A percentile compares a stretch with the other conserved stretches of the same genome.
These are phyloP conservation scores for Zasmidium citrigriseum DNA, from an alignment of 2,329 filamentous ascomycete genomes.

Conservation along the genomic window DNA sequence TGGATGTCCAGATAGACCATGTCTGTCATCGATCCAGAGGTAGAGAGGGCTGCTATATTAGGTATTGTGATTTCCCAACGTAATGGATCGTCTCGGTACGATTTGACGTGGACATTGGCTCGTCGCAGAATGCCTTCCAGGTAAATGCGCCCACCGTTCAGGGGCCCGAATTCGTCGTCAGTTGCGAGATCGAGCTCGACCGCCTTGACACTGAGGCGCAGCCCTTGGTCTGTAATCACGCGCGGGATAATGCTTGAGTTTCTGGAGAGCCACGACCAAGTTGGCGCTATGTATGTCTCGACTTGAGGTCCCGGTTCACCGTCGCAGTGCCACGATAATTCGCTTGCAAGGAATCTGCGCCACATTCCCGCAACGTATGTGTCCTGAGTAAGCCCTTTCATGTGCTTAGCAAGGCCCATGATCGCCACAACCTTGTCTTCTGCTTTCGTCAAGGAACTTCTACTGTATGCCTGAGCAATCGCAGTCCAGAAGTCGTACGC, in stretches of 20 bases:
- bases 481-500: not conserved
- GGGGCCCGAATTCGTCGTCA: not conserved
- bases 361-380: constrained; percentile 9
- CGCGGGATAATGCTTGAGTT: not conserved
- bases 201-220: not conserved
- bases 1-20: not conserved
- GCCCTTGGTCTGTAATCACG: not conserved
- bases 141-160: not conserved
- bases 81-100: not conserved
- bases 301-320: not conserved
- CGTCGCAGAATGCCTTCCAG: not conserved
- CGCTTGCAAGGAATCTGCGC: not conserved
- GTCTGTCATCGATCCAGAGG: not conserved
- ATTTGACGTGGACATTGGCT: not conserved
- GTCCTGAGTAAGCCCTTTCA: not conserved
- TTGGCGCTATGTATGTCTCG: not conserved
- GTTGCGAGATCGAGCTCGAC: not conserved
- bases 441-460: not conserved
- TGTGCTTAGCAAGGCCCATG: not conserved
- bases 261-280: constrained; percentile 5
- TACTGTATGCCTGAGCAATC: not conserved
- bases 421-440: not conserved
- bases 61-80: not conserved
- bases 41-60: not conserved
- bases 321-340: not conserved